These are phyloP conservation scores for Syzygium aromaticum DNA, from an alignment of 345 rosid species.

Conservation along the genomic window DNA sequence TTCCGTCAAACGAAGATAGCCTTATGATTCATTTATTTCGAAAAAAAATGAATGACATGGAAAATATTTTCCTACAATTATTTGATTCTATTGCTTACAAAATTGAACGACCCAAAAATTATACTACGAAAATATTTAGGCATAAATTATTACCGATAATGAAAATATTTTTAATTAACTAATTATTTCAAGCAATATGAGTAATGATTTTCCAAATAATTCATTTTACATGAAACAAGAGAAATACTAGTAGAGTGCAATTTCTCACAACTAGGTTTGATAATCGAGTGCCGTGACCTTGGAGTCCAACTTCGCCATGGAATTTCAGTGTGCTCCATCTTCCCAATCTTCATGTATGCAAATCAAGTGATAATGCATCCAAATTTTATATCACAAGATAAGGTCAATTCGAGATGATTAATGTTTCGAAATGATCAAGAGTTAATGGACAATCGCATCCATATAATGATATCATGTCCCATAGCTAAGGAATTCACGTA, in stretches of 20 bases:
- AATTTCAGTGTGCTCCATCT: not conserved
- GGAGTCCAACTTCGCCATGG: not conserved
- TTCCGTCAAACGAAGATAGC: too few species aligned
- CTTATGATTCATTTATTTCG: too few species aligned
- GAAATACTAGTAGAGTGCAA: not conserved
- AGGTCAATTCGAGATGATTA: not conserved
- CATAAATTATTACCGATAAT: fast-evolving
- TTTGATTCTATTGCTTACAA: not conserved
- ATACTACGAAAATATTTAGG: not conserved
- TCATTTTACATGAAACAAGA: fast-evolving
- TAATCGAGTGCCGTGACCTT: not conserved
- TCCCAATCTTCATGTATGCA: not conserved
- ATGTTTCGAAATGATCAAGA: not conserved
- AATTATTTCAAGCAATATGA: not conserved
- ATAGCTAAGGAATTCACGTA: not conserved
- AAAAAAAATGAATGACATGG: too few species aligned
- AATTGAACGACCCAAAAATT: not conserved
- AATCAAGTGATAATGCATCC: not conserved
- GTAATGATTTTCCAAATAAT: fast-evolving
- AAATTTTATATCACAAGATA: not conserved
- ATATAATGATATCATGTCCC: not conserved
- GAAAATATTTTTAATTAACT: not conserved
- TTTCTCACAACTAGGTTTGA: not conserved
- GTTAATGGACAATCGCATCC: not conserved
- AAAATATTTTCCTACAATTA: not conserved